Base-by-base conservation (phyloP, 768 basidiomycete genomes). In the Albatrellus ellisii region DNA sequence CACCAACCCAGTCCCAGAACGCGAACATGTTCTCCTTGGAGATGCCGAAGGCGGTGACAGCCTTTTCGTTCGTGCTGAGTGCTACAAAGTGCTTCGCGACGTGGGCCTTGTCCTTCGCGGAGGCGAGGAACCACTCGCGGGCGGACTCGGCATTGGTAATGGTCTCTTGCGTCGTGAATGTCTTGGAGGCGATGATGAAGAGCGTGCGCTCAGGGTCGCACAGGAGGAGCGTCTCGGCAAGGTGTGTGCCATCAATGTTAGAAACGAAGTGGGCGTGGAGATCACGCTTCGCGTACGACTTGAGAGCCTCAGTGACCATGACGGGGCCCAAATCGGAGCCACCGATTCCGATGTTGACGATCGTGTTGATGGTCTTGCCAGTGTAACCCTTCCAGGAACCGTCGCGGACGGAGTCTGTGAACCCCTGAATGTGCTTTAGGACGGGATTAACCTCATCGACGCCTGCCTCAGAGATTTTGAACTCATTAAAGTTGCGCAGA, bases 1-100 rank as follows among this genome's bases (percentile, higher is more conserved):
- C 95, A 48, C 95, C 95, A 49, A 99, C 95, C 95, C 95, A 99
- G 63, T 98, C 95, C 94, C 94, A 99, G 77, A 99, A 98, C 58
- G 84, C 79, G 77, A 99, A 99, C 92, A 99, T 99, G 67, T 97
- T 97, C 52, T 72, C 72, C 46, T 78, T 61, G 35, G 81, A 69
- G 56, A 99, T 99, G 31, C 95, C 95, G 56, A 99, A 99, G 2
- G 71, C 77, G 14, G 87, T 85, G 43, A 98, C 95, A 9, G 86
- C 89, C 57, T 79, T 74, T 39, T 89, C 89, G 63, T 99, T 99
- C 44, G 95, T 99, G 55, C 87, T 91, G 44, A 99, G 77, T 3
- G 95, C 95, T 29, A 97, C 92, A 58, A 99, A 99, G 69, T 99
- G 95, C 67, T 97, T 98, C 46, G 94, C 90, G 46, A 98, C 87